Conservation (phyloP, 164 flowering plant species). For the Vitis cinerea region DNA sequence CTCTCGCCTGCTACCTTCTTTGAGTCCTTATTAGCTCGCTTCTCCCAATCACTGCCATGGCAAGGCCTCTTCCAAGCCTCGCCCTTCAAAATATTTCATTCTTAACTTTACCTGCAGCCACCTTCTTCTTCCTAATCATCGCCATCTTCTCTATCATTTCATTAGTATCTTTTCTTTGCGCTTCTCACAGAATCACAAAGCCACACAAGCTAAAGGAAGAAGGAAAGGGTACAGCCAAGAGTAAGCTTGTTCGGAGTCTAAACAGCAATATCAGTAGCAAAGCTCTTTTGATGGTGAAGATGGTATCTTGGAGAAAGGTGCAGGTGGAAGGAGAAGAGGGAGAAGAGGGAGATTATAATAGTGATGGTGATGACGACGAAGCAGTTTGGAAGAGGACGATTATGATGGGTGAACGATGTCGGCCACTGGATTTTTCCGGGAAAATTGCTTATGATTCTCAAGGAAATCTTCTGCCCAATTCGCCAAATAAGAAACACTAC, state of each 20-base stretch:
- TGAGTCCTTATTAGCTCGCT: background rate
- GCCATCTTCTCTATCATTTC: conserved; percentile 21
- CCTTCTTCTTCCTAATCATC: conserved; percentile 8
- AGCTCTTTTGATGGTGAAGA: conserved; percentile 42
- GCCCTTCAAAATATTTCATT: background rate
- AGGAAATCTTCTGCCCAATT: conserved; percentile 40
- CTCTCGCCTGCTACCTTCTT: background rate
- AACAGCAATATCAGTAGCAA: conserved; percentile 34
- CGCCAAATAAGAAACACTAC: background rate
- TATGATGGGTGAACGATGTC: conserved; percentile 61
- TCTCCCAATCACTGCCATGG: conserved; percentile 1
- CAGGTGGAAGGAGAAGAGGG: conserved; percentile 20
- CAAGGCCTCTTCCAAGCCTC: conserved; percentile 3
- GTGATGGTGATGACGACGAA: conserved; percentile 23
- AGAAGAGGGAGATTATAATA: conserved; percentile 17
- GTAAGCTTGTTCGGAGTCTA: conserved; percentile 16
- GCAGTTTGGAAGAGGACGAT: conserved; percentile 64
- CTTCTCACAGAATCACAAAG: conserved; percentile 15
- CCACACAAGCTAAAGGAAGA: conserved; percentile 3
- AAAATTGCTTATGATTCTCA: conserved; percentile 45
- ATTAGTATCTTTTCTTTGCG: conserved; percentile 23
- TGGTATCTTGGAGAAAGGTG: conserved; percentile 51
- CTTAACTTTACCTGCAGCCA: background rate
- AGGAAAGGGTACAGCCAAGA: background rate
- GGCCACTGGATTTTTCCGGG: conserved; percentile 63